A percentile compares a stretch with the other conserved stretches of the same genome.
phyloP scores from a whole-genome alignment of 2,329 filamentous ascomycete genomes.

The Penicillium aurantiogriseum region DNA sequence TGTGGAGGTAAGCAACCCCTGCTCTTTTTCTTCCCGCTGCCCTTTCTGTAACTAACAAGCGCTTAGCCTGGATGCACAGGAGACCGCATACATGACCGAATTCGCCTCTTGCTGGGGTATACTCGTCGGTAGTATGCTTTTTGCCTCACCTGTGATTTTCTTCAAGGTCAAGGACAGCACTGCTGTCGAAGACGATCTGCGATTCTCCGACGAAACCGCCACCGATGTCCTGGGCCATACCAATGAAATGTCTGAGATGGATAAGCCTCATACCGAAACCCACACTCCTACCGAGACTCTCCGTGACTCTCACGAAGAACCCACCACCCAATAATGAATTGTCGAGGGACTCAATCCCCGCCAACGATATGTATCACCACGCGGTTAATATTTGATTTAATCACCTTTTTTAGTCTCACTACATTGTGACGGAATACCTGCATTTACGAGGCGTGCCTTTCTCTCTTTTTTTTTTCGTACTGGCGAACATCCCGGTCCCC shows the following conservation, averaged over 20 bases:
- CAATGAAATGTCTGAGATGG: conserved; percentile 17
- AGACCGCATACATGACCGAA: conserved; percentile 66
- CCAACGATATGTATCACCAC: conserved; percentile 9
- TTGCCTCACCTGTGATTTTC: conserved; percentile 77
- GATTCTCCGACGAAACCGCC: conserved; percentile 78
- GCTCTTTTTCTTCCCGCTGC: not conserved
- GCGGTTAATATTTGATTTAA: not conserved
- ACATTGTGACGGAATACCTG: conserved; percentile 4
- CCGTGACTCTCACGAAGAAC: conserved; percentile 10
- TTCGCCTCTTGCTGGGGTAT: conserved; percentile 77
- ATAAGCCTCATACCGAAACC: conserved; percentile 18
- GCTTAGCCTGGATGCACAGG: conserved; percentile 63
- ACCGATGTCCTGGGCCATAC: conserved; percentile 59
- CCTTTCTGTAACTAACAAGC: conserved; percentile 9
- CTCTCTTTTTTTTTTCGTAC: not conserved
- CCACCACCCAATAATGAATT: conserved; percentile 8
- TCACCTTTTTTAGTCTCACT: not conserved
- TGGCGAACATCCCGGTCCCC: not conserved
- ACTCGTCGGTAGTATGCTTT: conserved; percentile 67
- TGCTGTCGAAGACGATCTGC: conserved; percentile 75
- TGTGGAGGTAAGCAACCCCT: conserved; percentile 40
- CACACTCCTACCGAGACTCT: conserved; percentile 4
- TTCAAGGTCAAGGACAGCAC: conserved; percentile 78
- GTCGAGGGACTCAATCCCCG: not conserved
- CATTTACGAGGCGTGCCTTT: conserved; percentile 18